These are phyloP conservation scores for Cutaneotrichosporon cutaneum DNA, from an alignment of 1,284 basidiomycete species.

Conservation along the genomic window DNA sequence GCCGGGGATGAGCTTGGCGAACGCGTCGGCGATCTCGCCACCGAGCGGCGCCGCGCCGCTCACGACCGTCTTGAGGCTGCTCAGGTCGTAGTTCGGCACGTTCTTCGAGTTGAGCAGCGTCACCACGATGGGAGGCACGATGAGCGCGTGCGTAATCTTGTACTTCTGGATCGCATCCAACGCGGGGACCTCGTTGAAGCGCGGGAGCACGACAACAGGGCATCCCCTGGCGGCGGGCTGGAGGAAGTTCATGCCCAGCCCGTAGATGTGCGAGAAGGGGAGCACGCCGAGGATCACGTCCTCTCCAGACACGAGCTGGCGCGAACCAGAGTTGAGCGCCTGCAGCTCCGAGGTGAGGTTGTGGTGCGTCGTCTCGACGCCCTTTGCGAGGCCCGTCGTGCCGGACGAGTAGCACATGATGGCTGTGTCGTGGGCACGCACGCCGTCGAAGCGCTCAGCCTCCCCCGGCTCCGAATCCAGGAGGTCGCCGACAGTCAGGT, in stretches of 20 bases:
- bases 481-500: conserved; percentile 2
- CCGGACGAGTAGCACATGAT: conserved; percentile 67
- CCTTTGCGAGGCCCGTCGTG: conserved; percentile 55
- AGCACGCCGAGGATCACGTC: conserved; percentile 24
- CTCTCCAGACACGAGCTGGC: conserved; percentile 6
- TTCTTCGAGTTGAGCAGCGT: conserved; percentile 55
- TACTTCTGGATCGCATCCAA: conserved; percentile 69
- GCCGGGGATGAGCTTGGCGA: conserved; percentile 30
- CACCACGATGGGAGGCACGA: conserved; percentile 84
- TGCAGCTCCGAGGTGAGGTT: conserved; percentile 57
- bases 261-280: conserved; percentile 26
- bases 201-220: conserved; percentile 66
- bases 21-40: conserved; percentile 36
- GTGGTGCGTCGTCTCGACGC: conserved; percentile 39
- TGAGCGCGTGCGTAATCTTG: conserved; percentile 62
- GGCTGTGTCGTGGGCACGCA: conserved; percentile 12
- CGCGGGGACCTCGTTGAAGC: conserved; percentile 61
- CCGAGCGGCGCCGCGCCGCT: conserved; percentile 83
- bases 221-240: conserved; percentile 63
- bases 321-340: conserved; percentile 15
- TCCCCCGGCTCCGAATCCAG: conserved; percentile 1
- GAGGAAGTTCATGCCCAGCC: conserved; percentile 55
- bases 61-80: conserved; percentile 62
- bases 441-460: conserved; percentile 14
- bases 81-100: conserved; percentile 68